These are phyloP conservation scores for Coleophoma crateriformis DNA, from an alignment of 2,329 filamentous ascomycete species.

Conservation along the genomic window DNA sequence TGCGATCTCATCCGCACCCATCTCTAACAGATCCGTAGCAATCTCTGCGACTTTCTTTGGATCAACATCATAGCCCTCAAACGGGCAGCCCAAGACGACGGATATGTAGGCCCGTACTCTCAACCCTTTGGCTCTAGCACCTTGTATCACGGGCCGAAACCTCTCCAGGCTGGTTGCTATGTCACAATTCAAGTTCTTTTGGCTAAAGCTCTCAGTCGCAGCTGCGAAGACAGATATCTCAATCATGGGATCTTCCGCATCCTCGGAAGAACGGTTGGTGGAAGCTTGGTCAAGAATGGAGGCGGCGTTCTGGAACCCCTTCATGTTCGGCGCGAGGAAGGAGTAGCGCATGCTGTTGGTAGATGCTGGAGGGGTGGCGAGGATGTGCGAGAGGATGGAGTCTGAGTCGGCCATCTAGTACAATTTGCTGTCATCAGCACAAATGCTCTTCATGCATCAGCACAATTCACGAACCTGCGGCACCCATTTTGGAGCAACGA, in stretches of 20 bases:
- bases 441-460: neutral
- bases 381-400: conserved; percentile 65
- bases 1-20: conserved; percentile 87
- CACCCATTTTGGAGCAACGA: conserved; percentile 80
- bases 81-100: conserved; percentile 76
- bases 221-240: conserved; percentile 79
- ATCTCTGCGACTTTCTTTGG: conserved; percentile 60
- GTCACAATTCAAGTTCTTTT: conserved; percentile 77
- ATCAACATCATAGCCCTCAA: conserved; percentile 60
- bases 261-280: conserved; percentile 36
- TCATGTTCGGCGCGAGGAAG: conserved; percentile 74
- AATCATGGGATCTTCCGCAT: conserved; percentile 25
- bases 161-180: conserved; percentile 67
- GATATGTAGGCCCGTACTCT: conserved; percentile 76
- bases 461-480: conserved; percentile 54
- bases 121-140: conserved; percentile 58
- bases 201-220: conserved; percentile 74
- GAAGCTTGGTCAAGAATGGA: conserved; percentile 47
- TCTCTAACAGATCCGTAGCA: conserved; percentile 66
- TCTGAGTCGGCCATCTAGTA: conserved; percentile 71
- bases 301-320: conserved; percentile 62
- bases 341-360: conserved; percentile 62
- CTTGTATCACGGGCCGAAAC: conserved; percentile 65
- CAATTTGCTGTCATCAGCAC: neutral
- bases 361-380: conserved; percentile 50